These are phyloP conservation scores for Nannochloropsis oceanica DNA, from an alignment of 108 stramenopile genomes.

Conservation along the genomic window DNA sequence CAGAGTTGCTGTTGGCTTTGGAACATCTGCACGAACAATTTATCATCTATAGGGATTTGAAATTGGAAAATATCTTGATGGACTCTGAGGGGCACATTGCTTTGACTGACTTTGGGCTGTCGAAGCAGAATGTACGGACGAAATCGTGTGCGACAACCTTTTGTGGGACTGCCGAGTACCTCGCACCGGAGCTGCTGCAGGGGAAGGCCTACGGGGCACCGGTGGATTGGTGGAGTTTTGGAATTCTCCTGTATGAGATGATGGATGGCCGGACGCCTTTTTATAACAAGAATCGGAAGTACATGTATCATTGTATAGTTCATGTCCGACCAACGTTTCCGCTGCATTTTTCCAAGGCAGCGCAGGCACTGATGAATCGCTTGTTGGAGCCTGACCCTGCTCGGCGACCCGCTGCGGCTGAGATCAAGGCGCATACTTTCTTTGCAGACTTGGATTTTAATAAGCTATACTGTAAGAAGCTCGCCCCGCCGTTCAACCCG, in stretches of 20 bases:
- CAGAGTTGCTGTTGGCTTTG: slow-evolving; percentile 43
- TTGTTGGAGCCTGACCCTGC: slow-evolving; percentile 73
- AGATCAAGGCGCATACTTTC: slow-evolving; percentile 73
- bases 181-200: slow-evolving; percentile 33
- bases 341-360: slow-evolving; percentile 10
- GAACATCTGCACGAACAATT: slow-evolving; percentile 39
- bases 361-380: slow-evolving; percentile 20
- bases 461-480: slow-evolving; percentile 51
- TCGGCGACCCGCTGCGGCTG: slow-evolving; percentile 58
- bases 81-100: slow-evolving; percentile 42
- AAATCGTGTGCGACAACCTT: slow-evolving; percentile 24
- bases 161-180: slow-evolving; percentile 40
- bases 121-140: slow-evolving; percentile 31
- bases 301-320: slow-evolving; percentile 36
- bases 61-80: slow-evolving; percentile 46
- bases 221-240: slow-evolving; percentile 41
- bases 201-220: slow-evolving; percentile 23
- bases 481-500: slow-evolving; percentile 73
- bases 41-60: slow-evolving; percentile 46
- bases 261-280: slow-evolving; percentile 34
- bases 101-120: slow-evolving; percentile 46
- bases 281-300: slow-evolving; percentile 36
- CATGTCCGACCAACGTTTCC: slow-evolving; percentile 21
- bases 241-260: slow-evolving; percentile 38
- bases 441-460: slow-evolving; percentile 68